Evolutionary conservation across 345 rosid species (phyloP), one percentile per base, ranked within the genome.

Genomic region (Populus tremula): DNA sequence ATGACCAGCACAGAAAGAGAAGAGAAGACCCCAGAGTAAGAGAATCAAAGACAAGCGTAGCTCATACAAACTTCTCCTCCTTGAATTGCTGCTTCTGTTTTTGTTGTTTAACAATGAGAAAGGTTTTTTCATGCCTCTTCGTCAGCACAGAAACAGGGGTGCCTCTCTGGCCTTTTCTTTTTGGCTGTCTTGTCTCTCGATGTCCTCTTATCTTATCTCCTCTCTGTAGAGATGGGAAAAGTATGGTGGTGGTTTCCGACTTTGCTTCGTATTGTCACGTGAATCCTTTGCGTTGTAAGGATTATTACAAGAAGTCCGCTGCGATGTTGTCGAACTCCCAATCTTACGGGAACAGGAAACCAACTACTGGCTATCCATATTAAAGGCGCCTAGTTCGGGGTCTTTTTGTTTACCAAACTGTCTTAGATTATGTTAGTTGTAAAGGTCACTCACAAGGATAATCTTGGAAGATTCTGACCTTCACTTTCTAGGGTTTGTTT

Each of bases 11-110:
- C 86, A 86, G 69, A 90, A 81, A 50, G 90, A 85, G 83, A 91
- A 88, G 78, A 92, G 84, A 78, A 88, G 85, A 75, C 86, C 89
- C 94, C 94, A 92, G 14, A 89, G 90, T 0, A 89, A 79, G 81
- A 92, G 72, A 54, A 90, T 84, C 74, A 92, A 72, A 20, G 92
- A 82, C 80, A 89, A 67, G 35, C 93, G 90, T 23, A 87, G 89
- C 85, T 89, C 89, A 53, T 81, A 77, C 63, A 82, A 82, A 71
- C 75, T 80, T 53, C 79, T 79, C 36, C 71, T 75, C 21, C 41
- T 31, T 59, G 39, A 63, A 8, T 49, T 67, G 27, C 54, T 71
- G 70, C 36, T 61, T 65, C 27, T 77, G 61, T 13, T 56, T 64
- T 70, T 75, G 74, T 38, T 75, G 70, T 53, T 82, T 41, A 63